A percentile compares a stretch with the other conserved stretches of the same genome.
These are phyloP conservation scores for Aspergillus sp. DNA, from an alignment of 2,329 filamentous ascomycete genomes.

Conservation along the genomic window DNA sequence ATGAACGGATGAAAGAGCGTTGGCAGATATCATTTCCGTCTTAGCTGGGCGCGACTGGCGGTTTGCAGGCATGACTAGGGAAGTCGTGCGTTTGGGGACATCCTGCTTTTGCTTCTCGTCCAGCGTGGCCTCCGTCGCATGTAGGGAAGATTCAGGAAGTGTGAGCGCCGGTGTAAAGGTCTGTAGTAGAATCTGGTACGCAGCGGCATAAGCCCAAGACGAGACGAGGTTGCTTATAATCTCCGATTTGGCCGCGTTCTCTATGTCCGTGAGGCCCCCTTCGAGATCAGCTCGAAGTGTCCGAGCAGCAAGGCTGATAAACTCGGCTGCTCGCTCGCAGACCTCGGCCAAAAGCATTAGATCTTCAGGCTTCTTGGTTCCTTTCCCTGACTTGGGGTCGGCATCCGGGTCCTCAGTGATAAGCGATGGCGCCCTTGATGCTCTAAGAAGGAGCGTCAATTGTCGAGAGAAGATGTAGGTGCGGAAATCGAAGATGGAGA, in stretches of 20 bases:
- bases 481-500: conserved; percentile 93
- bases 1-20: conserved; percentile 32
- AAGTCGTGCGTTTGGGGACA: conserved; percentile 42
- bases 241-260: conserved; percentile 31
- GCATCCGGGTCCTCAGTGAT: conserved; percentile 27
- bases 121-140: conserved; percentile 20
- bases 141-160: conserved; percentile 38
- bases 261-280: conserved; percentile 54
- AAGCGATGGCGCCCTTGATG: conserved; percentile 63
- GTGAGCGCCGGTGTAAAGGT: conserved; percentile 38
- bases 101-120: conserved; percentile 29
- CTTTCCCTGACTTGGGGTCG: conserved; percentile 47
- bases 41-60: conserved; percentile 23
- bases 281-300: conserved; percentile 77
- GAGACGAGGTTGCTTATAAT: conserved; percentile 49
- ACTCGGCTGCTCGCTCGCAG: conserved; percentile 77
- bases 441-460: conserved; percentile 73
- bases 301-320: conserved; percentile 76
- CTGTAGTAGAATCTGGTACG: conserved; percentile 44
- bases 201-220: conserved; percentile 47
- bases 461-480: conserved; percentile 93
- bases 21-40: conserved; percentile 31
- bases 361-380: conserved; percentile 67
- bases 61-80: conserved; percentile 26
- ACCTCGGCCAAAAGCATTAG: conserved; percentile 80